phyloP scores from a whole-genome alignment of 2,329 filamentous ascomycete species.

The Emergomyces pasteurianus region DNA sequence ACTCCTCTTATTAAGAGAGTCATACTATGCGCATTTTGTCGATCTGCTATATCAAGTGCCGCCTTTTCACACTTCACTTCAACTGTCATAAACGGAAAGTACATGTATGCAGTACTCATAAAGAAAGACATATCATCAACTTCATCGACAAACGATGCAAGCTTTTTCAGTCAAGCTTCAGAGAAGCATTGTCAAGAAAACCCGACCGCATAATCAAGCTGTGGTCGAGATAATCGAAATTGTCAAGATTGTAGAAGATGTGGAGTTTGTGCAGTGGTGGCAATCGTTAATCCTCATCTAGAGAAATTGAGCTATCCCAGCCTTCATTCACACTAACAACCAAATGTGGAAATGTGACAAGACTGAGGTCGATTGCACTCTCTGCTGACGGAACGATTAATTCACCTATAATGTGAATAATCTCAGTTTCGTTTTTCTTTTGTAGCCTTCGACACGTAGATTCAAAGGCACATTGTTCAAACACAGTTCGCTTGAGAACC shows the following conservation, averaged over 20 bases:
- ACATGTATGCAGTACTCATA: slow-evolving; percentile 7
- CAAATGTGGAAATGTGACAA: slow-evolving; percentile 21
- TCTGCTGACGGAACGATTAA: slow-evolving; percentile 27
- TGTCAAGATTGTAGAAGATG: background rate
- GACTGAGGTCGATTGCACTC: slow-evolving; percentile 19
- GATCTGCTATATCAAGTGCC: slow-evolving; percentile 17
- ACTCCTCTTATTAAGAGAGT: slow-evolving; percentile 20
- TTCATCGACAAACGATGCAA: slow-evolving; percentile 22
- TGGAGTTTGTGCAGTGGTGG: slow-evolving; percentile 15
- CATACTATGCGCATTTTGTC: slow-evolving; percentile 20
- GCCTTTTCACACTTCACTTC: slow-evolving; percentile 17
- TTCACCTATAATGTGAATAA: slow-evolving; percentile 16
- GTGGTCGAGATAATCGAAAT: slow-evolving; percentile 15
- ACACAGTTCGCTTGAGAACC: slow-evolving; percentile 19
- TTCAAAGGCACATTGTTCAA: slow-evolving; percentile 24
- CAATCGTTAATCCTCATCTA: slow-evolving; percentile 10
- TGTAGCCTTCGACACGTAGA: slow-evolving; percentile 18
- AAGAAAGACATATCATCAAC: slow-evolving; percentile 3
- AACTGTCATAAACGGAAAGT: slow-evolving; percentile 17
- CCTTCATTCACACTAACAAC: slow-evolving; percentile 32
- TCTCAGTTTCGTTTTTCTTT: slow-evolving; percentile 10
- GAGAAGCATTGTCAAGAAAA: slow-evolving; percentile 25
- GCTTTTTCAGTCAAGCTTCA: slow-evolving; percentile 23
- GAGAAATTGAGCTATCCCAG: slow-evolving; percentile 31
- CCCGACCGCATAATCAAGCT: slow-evolving; percentile 27